Evolutionary conservation across 495 filamentous ascomycete genomes (phyloP), one percentile per base, ranked within the genome.

Genomic region (Aspergillus carlsbadensis): DNA sequence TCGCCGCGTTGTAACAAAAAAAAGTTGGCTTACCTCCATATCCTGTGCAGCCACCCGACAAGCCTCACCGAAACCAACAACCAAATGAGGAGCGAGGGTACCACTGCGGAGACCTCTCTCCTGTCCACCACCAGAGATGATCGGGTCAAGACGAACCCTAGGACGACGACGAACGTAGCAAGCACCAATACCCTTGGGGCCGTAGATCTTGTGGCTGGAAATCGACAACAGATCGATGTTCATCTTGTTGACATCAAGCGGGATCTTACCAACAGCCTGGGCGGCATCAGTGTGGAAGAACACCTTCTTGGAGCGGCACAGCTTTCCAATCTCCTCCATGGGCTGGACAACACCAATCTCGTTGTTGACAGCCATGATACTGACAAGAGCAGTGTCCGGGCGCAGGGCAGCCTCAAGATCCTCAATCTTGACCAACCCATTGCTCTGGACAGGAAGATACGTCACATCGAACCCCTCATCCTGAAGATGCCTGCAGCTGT

Each of bases 271-370:
- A 4, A 96, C 91, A 5, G 95, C 94, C 76, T 98, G 94, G 6
- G 94, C 94, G 24, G 73, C 94, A 71, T 98, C 94, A n/a, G 91
- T 96, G 74, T 98, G 94, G 85, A 98, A 98, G 79, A 96, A 98
- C 45, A 96, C 77, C 78, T 97, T 96, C 70, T 89, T 95, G 34
- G 82, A 81, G 37, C 92, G 85, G 75, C 94, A 98, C 18, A 98
- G 73, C 73, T 87, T 87, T 60, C 94, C 94, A 66, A 98, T 98
- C 74, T 96, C 85, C 62, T 90, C 91, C 59, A 98, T 66, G 0
- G 94, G 95, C 71, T 98, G 94, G 52, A 98, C 92, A 26, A 98
- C 94, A 65, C 94, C 94, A 63, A 98, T 98, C 74, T 98, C 94
- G 70, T 98, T 98, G 80, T 98, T 98, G 36, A 98, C 95, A 1